Conservation (phyloP, 2,329 filamentous ascomycete species). For the Stagonosporopsis rhizophila region DNA sequence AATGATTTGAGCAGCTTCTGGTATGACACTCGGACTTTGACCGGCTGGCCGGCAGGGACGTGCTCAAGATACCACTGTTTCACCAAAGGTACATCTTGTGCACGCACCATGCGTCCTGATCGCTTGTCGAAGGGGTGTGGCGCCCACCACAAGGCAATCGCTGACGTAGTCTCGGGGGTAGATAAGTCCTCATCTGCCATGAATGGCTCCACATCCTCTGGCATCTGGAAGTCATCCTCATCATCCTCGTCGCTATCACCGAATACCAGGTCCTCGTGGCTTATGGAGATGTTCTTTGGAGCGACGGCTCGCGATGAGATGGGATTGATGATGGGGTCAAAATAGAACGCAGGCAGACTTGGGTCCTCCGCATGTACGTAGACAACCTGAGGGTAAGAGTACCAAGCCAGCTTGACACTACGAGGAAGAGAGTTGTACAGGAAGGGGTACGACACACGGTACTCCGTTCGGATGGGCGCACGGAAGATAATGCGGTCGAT, state of each 20-base stretch:
- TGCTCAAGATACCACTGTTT: constrained; percentile 99
- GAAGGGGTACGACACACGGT: constrained; percentile 91
- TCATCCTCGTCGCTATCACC: constrained; percentile 83
- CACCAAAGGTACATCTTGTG: constrained; percentile 93
- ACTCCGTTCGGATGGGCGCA: constrained; percentile 92
- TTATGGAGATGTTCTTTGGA: constrained; percentile 89
- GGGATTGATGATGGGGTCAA: constrained; percentile 96
- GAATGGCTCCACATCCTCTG: constrained; percentile 83
- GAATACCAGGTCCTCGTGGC: constrained; percentile 93
- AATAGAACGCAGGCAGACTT: constrained; percentile 93
- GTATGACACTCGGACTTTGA: constrained; percentile 97
- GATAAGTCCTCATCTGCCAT: constrained; percentile 87
- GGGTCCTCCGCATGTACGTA: constrained; percentile 89
- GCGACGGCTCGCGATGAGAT: constrained; percentile 95
- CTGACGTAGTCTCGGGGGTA: constrained; percentile 86
- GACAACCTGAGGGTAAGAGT: constrained; percentile 90
- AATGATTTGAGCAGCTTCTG: constrained; percentile 97
- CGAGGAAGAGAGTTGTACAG: constrained; percentile 95
- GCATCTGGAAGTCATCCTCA: constrained; percentile 82
- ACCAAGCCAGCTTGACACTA: constrained; percentile 92
- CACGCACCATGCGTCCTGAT: constrained; percentile 94
- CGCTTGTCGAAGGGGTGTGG: constrained; percentile 94
- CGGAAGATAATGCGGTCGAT: constrained; percentile 99
- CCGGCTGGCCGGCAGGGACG: constrained; percentile 85
- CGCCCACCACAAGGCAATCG: constrained; percentile 97